Percentiles rank a stretch among this genome's conserved stretches.
Conservation (phyloP, 1,139 yeast genomes). For the Scheffersomyces insectosa region DNA sequence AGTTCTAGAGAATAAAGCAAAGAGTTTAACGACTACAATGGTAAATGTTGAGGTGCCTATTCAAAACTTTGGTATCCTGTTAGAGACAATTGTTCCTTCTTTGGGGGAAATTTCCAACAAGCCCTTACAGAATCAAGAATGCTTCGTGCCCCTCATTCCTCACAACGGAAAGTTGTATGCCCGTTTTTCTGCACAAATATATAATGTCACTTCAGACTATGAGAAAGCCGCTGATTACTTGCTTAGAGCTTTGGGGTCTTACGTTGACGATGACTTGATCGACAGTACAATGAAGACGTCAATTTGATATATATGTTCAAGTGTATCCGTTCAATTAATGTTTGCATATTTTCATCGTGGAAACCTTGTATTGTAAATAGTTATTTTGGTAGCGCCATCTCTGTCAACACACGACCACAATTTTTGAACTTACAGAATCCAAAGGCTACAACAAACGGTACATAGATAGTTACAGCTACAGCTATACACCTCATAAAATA, state of each 20-base stretch:
- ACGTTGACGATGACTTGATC: no score
- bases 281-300: no score
- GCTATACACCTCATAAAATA: no score
- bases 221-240: conserved; percentile 39
- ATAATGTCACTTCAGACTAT: conserved; percentile 57
- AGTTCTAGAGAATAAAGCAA: conserved; percentile 29
- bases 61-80: conserved; percentile 11
- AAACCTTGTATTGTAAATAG: no score
- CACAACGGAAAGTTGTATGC: conserved; percentile 46
- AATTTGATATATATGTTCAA: no score
- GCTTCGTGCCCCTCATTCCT: conserved; percentile 37
- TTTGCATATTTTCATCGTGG: no score
- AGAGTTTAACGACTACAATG: conserved; percentile 42
- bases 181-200: conserved; percentile 62
- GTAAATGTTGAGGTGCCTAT: conserved; percentile 48
- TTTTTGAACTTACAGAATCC: no score
- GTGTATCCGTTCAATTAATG: no score
- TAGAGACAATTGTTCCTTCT: conserved; percentile 1
- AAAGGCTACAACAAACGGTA: background rate
- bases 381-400: no score
- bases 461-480: background rate
- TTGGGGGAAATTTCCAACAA: conserved; percentile 9
- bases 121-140: conserved; percentile 7
- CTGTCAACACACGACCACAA: no score
- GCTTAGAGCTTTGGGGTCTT: conserved; percentile 9